Percentiles rank a stretch among this genome's conserved stretches.
phyloP scores from a whole-genome alignment of 2,329 filamentous ascomycete species.

The Aureobasidium leucospermi region DNA sequence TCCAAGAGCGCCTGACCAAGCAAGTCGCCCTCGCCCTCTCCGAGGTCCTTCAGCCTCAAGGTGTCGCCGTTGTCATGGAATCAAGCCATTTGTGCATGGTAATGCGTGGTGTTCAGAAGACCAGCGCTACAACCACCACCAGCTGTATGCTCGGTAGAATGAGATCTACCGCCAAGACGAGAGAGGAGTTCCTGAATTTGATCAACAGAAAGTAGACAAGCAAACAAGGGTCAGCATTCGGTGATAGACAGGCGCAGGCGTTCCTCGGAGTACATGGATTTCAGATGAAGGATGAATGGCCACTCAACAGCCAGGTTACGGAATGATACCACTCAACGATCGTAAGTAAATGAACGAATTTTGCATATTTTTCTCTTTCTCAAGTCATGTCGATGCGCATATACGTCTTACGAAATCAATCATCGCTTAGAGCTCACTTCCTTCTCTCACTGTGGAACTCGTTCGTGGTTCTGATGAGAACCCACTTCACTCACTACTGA shows the following conservation, averaged over 20 bases:
- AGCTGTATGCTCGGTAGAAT: slow-evolving; percentile 98
- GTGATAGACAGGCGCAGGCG: slow-evolving; percentile 12
- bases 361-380: not conserved
- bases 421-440: not conserved
- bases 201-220: slow-evolving; percentile 23
- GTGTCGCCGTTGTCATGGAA: slow-evolving; percentile 96
- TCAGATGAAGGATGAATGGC: slow-evolving; percentile 11
- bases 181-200: slow-evolving; percentile 90
- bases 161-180: slow-evolving; percentile 82
- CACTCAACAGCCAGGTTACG: slow-evolving; percentile 13
- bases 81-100: slow-evolving; percentile 97
- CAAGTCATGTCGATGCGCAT: not conserved
- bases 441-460: too few species aligned
- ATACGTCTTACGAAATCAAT: not conserved
- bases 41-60: slow-evolving; percentile 86
- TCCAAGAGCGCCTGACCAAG: slow-evolving; percentile 92
- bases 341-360: slow-evolving; percentile 10
- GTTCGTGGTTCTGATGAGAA: not conserved
- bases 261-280: slow-evolving; percentile 14
- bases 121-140: slow-evolving; percentile 76
- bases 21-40: slow-evolving; percentile 92
- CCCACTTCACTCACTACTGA: not conserved
- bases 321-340: slow-evolving; percentile 16
- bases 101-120: slow-evolving; percentile 97
- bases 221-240: not conserved